Base-by-base conservation (phyloP, 2,329 filamentous ascomycete species). In the Orbilia oligospora region DNA sequence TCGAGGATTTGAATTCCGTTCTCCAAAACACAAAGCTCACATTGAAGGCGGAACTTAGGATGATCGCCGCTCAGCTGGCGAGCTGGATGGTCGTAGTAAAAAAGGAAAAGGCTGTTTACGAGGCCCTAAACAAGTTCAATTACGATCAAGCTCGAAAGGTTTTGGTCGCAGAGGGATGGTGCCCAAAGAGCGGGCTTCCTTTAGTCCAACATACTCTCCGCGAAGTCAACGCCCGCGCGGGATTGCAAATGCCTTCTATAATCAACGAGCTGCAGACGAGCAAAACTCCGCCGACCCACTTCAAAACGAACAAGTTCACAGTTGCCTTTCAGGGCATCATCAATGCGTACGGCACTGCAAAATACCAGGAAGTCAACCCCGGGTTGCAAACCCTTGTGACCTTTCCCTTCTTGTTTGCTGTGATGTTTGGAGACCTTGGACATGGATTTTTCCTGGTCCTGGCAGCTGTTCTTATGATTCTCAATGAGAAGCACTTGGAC, bases 381-480 rank as follows among this genome's bases (percentile, higher is more conserved):
- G 95, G 94, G 80, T 88, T 99, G 22, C 95, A 95, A 44, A 96
- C 97, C 65, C 94, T 98, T 81, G 91, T 99, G 80, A 99, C 96
- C 5, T 99, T 99, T 86, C 96, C 97, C n/a, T 99, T 99, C 88
- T 88, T 99, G 80, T 99, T 99, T 84, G 96, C 96, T 63, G 96
- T 99, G 89, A 99, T 99, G 96, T 99, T 99, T 84, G 97, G 96
- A 87, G 96, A 99, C 85, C 91, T 97, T 76, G 97, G 96, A 65
- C 96, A 99, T 83, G 96, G 95, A 81, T 85, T 91, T 81, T 92
- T 99, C 84, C 97, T 99, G 92, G 88, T 95, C 51, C 84, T 90
- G 71, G 92, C 93, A 72, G 93, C 96, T 14, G 83, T 90, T 71
- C 93, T 94, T 72, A 97, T 99, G 94, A 98, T 99, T 82, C 93